A percentile compares a stretch with the other conserved stretches of the same genome.
phyloP scores from a whole-genome alignment of 192 early-diverging fungal species.

The Coemansia sp. region DNA sequence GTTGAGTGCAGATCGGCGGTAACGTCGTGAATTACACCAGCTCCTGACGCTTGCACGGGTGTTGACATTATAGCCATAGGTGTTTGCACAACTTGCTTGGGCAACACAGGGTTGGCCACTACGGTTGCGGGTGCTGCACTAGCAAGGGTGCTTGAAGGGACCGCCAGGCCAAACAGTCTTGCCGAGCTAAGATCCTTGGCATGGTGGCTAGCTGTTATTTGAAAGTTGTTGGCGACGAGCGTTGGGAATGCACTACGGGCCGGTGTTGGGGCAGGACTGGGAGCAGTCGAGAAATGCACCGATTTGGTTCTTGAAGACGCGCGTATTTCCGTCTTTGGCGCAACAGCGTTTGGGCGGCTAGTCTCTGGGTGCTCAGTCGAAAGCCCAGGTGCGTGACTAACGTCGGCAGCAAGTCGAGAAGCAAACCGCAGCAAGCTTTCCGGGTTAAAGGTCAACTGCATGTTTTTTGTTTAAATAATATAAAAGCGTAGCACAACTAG shows the following conservation, averaged over 20 bases:
- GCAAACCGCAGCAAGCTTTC: constrained; percentile 1
- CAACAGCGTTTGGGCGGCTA: not conserved
- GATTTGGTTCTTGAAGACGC: not conserved
- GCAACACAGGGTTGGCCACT: not conserved
- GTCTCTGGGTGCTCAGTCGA: not conserved
- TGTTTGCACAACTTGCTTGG: not conserved
- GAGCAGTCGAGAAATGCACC: not conserved
- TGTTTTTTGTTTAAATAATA: not conserved
- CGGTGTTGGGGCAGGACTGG: not conserved
- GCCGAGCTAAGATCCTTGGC: not conserved
- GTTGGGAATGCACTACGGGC: not conserved
- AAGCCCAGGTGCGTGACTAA: not conserved
- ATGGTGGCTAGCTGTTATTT: not conserved
- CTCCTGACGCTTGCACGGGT: too few species aligned
- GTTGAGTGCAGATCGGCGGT: not conserved
- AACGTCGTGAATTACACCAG: not conserved
- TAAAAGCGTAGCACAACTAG: not conserved
- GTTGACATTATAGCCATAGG: too few species aligned
- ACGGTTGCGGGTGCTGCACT: not conserved
- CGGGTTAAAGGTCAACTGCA: constrained; percentile 10
- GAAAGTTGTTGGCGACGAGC: not conserved
- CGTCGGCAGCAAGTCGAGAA: not conserved
- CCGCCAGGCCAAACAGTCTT: not conserved
- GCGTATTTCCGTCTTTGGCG: not conserved
- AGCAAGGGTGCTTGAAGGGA: not conserved